Conservation (phyloP, 2,329 filamentous ascomycete species). For the Bertia moriformis region DNA sequence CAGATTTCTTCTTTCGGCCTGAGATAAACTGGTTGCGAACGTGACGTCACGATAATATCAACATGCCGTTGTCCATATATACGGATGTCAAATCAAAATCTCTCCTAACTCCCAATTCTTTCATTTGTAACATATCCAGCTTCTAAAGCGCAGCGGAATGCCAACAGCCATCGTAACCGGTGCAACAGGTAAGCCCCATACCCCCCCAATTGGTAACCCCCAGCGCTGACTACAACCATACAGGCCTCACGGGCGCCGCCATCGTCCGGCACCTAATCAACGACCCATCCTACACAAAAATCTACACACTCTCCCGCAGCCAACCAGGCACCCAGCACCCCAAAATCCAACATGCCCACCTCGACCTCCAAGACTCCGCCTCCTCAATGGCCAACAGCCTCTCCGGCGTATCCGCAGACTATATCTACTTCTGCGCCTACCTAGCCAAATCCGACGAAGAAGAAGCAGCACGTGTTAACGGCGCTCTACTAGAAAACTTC, state of each 20-base stretch:
- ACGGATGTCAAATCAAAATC: not conserved
- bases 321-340: constrained; percentile 4
- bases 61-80: not conserved
- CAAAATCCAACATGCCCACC: constrained; percentile 7
- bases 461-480: constrained; percentile 4
- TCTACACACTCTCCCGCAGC: constrained; percentile 7
- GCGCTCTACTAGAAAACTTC: constrained; percentile 3
- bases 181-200: constrained; percentile 6
- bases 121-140: not conserved
- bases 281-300: constrained; percentile 5
- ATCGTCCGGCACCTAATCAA: constrained; percentile 6
- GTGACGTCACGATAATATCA: not conserved
- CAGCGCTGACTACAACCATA: not conserved
- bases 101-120: not conserved
- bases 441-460: constrained; percentile 6
- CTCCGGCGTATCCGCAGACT: constrained; percentile 6
- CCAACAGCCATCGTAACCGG: constrained; percentile 7
- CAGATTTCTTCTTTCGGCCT: too few relatives aligned
- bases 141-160: constrained; percentile 3
- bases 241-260: constrained; percentile 8
- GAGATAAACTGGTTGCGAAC: too few relatives aligned
- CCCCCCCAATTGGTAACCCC: not conserved
- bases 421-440: constrained; percentile 8
- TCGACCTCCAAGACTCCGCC: constrained; percentile 6
- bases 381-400: constrained; percentile 6